These are phyloP conservation scores for Sonneratia alba DNA, from an alignment of 345 rosid species.

Conservation along the genomic window DNA sequence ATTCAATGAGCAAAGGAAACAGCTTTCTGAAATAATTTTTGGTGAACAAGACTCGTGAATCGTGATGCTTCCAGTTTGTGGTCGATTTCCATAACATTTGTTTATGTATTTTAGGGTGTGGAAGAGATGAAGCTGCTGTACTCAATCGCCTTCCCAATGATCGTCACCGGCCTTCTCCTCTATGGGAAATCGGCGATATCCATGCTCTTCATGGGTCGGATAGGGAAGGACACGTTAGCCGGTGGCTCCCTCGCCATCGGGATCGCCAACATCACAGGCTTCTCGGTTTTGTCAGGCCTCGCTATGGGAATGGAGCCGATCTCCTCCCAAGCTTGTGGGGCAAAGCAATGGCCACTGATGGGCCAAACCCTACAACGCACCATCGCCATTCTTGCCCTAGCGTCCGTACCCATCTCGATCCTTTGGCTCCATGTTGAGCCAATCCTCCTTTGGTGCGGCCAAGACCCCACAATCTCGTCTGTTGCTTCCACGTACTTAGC, in stretches of 20 bases:
- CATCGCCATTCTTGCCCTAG: slow-evolving; percentile 24
- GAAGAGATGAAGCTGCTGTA: slow-evolving; percentile 42
- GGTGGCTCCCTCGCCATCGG: slow-evolving; percentile 49
- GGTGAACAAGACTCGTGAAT: not conserved
- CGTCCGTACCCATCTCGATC: slow-evolving; percentile 40
- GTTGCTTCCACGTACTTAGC: slow-evolving; percentile 31
- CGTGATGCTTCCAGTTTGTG: not conserved
- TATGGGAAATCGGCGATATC: slow-evolving; percentile 41
- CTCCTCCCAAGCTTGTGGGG: slow-evolving; percentile 55
- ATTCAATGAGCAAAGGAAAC: too few relatives aligned
- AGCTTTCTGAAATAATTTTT: too few relatives aligned
- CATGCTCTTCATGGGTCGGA: slow-evolving; percentile 40
- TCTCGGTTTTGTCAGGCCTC: slow-evolving; percentile 44
- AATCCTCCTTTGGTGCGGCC: slow-evolving; percentile 30
- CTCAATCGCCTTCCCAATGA: slow-evolving; percentile 39
- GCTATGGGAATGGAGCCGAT: slow-evolving; percentile 53
- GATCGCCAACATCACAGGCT: slow-evolving; percentile 43
- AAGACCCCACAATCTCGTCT: slow-evolving; percentile 36
- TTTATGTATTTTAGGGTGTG: slow-evolving; percentile 19
- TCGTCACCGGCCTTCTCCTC: slow-evolving; percentile 37
- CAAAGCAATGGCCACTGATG: slow-evolving; percentile 40
- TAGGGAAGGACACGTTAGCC: slow-evolving; percentile 43
- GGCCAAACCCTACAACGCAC: slow-evolving; percentile 49
- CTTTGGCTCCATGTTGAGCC: slow-evolving; percentile 41
- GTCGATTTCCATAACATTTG: not conserved